Percentiles rank a stretch among this genome's conserved stretches.
phyloP scores from a whole-genome alignment of 1,284 basidiomycete species.

The Puccinia horiana region DNA sequence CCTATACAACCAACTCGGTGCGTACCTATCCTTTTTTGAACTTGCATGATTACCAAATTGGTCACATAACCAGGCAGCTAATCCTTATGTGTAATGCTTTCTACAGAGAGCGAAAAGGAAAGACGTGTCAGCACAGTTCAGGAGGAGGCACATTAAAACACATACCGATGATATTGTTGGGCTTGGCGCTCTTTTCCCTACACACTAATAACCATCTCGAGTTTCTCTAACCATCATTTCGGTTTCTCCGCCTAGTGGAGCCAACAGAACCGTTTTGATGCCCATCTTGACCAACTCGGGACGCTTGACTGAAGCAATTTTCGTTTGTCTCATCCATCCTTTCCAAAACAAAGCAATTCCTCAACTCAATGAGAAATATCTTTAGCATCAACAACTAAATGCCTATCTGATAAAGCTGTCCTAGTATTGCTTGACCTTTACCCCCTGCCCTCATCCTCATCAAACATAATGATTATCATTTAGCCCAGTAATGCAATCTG shows the following conservation, averaged over 20 bases:
- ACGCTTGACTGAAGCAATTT: conserved; percentile 1
- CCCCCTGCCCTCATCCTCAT: background rate
- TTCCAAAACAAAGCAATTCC: background rate
- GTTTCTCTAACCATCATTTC: background rate
- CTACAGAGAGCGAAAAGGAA: conserved; percentile 85
- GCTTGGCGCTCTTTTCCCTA: background rate
- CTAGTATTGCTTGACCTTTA: conserved; percentile 11
- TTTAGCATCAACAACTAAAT: background rate
- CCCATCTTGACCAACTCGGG: background rate
- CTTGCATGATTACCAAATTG: background rate
- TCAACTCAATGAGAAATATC: background rate
- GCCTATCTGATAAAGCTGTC: background rate
- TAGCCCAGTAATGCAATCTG: conserved; percentile 1
- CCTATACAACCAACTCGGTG: conserved; percentile 77
- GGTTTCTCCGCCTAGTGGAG: background rate
- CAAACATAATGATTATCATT: conserved; percentile 7
- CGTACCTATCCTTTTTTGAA: background rate
- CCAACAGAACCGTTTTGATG: background rate
- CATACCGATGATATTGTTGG: background rate
- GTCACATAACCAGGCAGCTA: background rate
- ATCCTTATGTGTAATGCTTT: background rate
- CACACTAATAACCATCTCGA: conserved; percentile 7
- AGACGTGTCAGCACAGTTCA: conserved; percentile 67
- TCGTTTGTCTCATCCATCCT: conserved; percentile 1
- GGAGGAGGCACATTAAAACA: conserved; percentile 36